Evolutionary conservation across 805 yeast species (phyloP).

Genomic region (Candida piceae): DNA sequence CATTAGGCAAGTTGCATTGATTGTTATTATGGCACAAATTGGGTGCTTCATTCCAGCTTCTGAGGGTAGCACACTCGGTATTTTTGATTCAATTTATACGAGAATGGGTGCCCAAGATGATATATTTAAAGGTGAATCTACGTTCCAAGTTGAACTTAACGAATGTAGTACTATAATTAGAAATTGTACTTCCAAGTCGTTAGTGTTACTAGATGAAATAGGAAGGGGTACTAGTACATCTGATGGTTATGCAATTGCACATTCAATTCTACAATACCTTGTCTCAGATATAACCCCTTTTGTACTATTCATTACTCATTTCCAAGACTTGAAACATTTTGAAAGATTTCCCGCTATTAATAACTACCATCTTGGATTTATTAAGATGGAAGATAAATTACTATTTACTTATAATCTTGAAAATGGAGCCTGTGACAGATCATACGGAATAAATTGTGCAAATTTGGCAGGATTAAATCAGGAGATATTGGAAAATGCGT

Average conservation of each 20-base stretch:
- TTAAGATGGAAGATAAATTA: slow-evolving; percentile 33
- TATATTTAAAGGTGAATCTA: slow-evolving; percentile 68
- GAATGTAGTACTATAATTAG: slow-evolving; percentile 58
- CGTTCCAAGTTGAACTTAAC: slow-evolving; percentile 73
- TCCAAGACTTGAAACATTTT: slow-evolving; percentile 56
- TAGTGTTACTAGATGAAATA: slow-evolving; percentile 68
- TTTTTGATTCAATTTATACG: slow-evolving; percentile 49
- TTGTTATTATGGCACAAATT: slow-evolving; percentile 68
- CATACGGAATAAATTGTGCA: slow-evolving; percentile 86
- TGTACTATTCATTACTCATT: slow-evolving; percentile 80
- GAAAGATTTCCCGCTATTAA: slow-evolving; percentile 38
- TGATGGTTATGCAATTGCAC: slow-evolving; percentile 83
- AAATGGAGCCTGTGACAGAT: slow-evolving; percentile 49
- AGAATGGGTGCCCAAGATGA: slow-evolving; percentile 85
- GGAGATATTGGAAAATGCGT: slow-evolving; percentile 42
- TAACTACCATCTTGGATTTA: slow-evolving; percentile 69
- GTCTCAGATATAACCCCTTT: slow-evolving; percentile 43
- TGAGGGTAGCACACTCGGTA: slow-evolving; percentile 40
- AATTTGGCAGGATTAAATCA: slow-evolving; percentile 59
- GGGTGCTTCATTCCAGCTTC: slow-evolving; percentile 80
- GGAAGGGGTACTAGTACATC: slow-evolving; percentile 66
- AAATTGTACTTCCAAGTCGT: slow-evolving; percentile 45
- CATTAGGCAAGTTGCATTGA: slow-evolving; percentile 67
- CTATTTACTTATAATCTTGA: slow-evolving; percentile 49
- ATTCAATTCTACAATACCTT: slow-evolving; percentile 61